phyloP scores from a whole-genome alignment of 768 basidiomycete genomes.

The Suillus plorans region DNA sequence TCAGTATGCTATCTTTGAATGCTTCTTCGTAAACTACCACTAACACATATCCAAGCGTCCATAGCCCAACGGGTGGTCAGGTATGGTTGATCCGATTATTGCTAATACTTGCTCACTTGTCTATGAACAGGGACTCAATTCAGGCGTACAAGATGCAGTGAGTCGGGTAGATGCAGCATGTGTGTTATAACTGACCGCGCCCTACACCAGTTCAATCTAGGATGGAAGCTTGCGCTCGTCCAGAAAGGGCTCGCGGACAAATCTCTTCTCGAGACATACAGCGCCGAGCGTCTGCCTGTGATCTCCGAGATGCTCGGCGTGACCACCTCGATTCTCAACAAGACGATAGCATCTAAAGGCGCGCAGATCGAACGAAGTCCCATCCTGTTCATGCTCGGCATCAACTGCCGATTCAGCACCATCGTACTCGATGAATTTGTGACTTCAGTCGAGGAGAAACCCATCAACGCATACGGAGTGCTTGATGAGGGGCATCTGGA shows the following conservation, averaged over 20 bases:
- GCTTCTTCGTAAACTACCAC: background rate
- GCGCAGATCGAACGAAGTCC: background rate
- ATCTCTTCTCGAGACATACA: conserved; percentile 38
- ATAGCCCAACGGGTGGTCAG: conserved; percentile 25
- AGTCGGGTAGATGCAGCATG: conserved; percentile 15
- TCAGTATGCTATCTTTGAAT: conserved; percentile 12
- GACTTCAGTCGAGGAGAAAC: conserved; percentile 9
- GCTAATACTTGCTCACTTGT: background rate
- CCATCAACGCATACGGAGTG: conserved; percentile 5
- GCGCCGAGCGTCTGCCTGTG: conserved; percentile 41
- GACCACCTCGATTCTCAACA: conserved; percentile 20
- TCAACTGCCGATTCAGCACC: conserved; percentile 27
- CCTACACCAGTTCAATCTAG: conserved; percentile 34
- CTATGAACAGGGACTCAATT: conserved; percentile 17
- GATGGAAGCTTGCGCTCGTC: conserved; percentile 43
- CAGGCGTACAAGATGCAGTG: conserved; percentile 26
- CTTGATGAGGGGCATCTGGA: conserved; percentile 21
- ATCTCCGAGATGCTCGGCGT: conserved; percentile 39
- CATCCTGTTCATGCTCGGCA: conserved; percentile 17
- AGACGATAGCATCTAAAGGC: background rate
- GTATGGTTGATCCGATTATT: background rate
- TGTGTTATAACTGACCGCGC: background rate
- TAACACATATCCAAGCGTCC: conserved; percentile 12
- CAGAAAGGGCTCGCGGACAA: conserved; percentile 30
- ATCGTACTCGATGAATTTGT: conserved; percentile 22